A percentile compares a stretch with the other conserved stretches of the same genome.
Evolutionary conservation across 495 filamentous ascomycete species (phyloP).

Genomic region (Coniosporium apollinis): DNA sequence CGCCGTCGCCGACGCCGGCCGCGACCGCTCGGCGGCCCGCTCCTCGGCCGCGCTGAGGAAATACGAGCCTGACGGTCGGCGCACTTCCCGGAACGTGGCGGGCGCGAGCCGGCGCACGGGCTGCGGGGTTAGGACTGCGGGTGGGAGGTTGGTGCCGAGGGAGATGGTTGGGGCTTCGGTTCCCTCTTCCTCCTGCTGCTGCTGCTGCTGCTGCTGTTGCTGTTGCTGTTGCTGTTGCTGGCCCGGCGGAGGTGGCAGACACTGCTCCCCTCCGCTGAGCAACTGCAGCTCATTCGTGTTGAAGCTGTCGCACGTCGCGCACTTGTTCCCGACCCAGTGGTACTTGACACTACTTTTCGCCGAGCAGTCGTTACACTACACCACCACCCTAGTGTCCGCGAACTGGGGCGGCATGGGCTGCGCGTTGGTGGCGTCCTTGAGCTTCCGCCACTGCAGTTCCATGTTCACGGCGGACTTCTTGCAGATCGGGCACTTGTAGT

Average conservation of each 20-base stretch:
- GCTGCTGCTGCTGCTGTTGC: no score
- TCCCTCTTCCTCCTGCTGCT: no score
- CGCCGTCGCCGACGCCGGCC: no score
- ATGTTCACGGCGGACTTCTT: constrained; percentile 88
- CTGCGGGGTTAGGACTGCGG: no score
- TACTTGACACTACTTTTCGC: constrained; percentile 71
- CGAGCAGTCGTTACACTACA: constrained; percentile 89
- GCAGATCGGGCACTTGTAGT: constrained; percentile 91
- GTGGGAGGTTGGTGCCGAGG: no score
- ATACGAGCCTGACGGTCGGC: constrained; percentile 1
- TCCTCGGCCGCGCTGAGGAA: not conserved
- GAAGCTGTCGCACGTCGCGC: constrained; percentile 42
- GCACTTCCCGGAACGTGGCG: no score
- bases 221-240: no score
- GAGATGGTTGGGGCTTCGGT: no score
- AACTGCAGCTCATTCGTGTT: constrained; percentile 27
- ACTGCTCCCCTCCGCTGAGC: constrained; percentile 9
- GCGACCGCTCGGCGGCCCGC: no score
- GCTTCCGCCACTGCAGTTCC: constrained; percentile 83
- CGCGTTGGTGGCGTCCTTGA: constrained; percentile 64
- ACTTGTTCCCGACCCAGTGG: constrained; percentile 94
- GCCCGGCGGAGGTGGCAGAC: no score
- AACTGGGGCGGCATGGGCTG: constrained; percentile 81
- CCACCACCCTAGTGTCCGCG: constrained; percentile 56
- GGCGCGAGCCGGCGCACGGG: no score